Evolutionary conservation across 2,329 filamentous ascomycete species (phyloP), one percentile per base, ranked within the genome.

Genomic region (Clarireedia hainanense): DNA sequence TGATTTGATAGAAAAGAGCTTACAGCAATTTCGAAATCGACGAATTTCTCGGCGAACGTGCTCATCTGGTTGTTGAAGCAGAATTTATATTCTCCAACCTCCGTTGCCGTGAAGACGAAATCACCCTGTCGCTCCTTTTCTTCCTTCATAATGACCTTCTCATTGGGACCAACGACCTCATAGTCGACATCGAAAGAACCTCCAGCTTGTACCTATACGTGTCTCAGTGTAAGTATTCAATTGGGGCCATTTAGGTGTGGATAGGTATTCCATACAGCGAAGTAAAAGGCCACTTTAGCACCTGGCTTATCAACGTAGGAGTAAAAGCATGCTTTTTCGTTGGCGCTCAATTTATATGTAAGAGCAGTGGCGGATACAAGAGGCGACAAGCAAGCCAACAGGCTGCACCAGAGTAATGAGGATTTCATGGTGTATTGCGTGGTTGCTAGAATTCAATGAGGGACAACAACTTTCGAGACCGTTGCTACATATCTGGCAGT

Each of bases 51-150:
- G 52, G 91, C 86, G 70, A 96, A 96, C 0, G 92, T 97, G 69
- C 89, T 95, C 88, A 99, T 96, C 70, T 94, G 88, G 69, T 99
- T 99, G 75, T 91, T 88, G 78, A 99, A 99, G 80, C 94, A 99
- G 77, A 99, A 97, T 53, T 85, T 83, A 76, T 97, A 96, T 68
- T 97, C 92, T 63, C 94, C 94, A 6, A 80, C 69, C 52, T 90
- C 83, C 67, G 90, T 89, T 47, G 91, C 94, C 0, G 91, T 96
- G 73, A 99, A 99, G 60, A 99, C 94, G 69, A 95, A 97, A 74
- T 99, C 94, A 53, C 92, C 94, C 75, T 97, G 92, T 63, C 92
- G 84, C 76, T 89, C 94, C 75, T 96, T 97, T 65, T 85, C 79
- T 59, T 91, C 94, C 58, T 91, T 84, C 67, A 97, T 75, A 59